Percentiles rank a stretch among this genome's conserved stretches.
Evolutionary conservation across 2,329 filamentous ascomycete genomes (phyloP).

Genomic region (Trichoderma gracile): DNA sequence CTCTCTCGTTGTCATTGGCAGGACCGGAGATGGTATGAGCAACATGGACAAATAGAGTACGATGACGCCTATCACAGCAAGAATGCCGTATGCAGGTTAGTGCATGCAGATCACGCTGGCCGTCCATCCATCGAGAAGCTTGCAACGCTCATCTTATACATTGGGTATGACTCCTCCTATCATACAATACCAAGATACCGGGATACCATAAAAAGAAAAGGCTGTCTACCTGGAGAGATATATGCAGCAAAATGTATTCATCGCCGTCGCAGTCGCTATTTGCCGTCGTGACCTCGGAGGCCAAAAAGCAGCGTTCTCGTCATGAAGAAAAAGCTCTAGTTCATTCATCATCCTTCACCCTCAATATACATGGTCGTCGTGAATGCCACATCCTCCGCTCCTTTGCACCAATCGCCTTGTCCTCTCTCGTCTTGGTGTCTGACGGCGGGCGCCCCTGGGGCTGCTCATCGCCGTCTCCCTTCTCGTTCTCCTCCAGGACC

Average conservation of each 20-base stretch:
- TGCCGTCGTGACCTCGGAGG: no score
- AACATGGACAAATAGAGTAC: no score
- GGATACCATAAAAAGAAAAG: background rate
- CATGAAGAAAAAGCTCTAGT: background rate
- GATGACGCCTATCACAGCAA: no score
- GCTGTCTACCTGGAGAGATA: background rate
- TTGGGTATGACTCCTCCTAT: background rate
- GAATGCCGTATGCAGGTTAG: no score
- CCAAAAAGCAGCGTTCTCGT: no score
- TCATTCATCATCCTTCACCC: slow-evolving; percentile 50
- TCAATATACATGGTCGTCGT: slow-evolving; percentile 56
- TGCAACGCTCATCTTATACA: background rate
- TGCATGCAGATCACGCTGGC: no score
- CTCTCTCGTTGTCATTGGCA: no score
- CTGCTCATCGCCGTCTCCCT: slow-evolving; percentile 15
- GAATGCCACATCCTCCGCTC: slow-evolving; percentile 67
- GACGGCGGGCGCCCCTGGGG: slow-evolving; percentile 42
- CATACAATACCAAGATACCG: background rate
- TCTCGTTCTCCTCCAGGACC: slow-evolving; percentile 44
- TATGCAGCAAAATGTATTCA: background rate
- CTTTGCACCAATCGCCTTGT: slow-evolving; percentile 58
- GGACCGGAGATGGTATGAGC: no score
- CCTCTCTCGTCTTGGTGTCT: slow-evolving; percentile 59
- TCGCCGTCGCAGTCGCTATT: slow-evolving; percentile 6
- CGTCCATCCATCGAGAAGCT: no score